A percentile compares a stretch with the other conserved stretches of the same genome.
These are phyloP conservation scores for Drosera capensis DNA, from an alignment of 148 eudicot genomes.

Conservation along the genomic window DNA sequence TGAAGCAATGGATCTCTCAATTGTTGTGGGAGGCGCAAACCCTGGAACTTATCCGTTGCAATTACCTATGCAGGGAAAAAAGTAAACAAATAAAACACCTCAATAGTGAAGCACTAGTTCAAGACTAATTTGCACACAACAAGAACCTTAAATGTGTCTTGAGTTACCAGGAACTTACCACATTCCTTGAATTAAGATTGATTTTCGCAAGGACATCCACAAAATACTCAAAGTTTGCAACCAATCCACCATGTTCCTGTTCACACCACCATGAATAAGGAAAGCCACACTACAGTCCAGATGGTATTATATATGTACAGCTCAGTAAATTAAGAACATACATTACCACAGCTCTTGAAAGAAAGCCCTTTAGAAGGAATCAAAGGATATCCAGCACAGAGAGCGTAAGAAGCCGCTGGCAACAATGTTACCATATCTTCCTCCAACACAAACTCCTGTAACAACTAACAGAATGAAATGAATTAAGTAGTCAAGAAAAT, in stretches of 20 bases:
- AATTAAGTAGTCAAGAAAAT: too few relatives aligned
- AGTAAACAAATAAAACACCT: background rate
- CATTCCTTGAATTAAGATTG: conserved; percentile 14
- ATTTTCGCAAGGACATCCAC: conserved; percentile 65
- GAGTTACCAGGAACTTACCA: conserved; percentile 25
- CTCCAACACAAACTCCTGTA: conserved; percentile 54
- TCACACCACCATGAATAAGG: conserved; percentile 29
- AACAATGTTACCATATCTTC: conserved; percentile 37
- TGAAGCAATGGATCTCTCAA: conserved; percentile 46
- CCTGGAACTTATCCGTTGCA: conserved; percentile 12
- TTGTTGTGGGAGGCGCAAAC: conserved; percentile 58
- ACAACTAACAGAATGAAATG: background rate
- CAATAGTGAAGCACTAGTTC: background rate
- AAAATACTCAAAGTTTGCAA: conserved; percentile 48
- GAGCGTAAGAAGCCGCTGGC: conserved; percentile 71
- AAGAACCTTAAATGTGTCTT: background rate
- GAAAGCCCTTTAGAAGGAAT: conserved; percentile 18
- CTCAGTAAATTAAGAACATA: conserved; percentile 6
- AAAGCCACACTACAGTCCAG: background rate
- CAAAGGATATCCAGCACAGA: conserved; percentile 54
- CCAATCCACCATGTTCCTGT: conserved; percentile 19
- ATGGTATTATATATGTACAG: background rate
- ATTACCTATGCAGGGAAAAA: background rate
- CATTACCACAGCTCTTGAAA: conserved; percentile 31
- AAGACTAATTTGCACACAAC: background rate